Base-by-base conservation (phyloP, 257 asterid genomes). In the Craterostigma plantagineum region DNA sequence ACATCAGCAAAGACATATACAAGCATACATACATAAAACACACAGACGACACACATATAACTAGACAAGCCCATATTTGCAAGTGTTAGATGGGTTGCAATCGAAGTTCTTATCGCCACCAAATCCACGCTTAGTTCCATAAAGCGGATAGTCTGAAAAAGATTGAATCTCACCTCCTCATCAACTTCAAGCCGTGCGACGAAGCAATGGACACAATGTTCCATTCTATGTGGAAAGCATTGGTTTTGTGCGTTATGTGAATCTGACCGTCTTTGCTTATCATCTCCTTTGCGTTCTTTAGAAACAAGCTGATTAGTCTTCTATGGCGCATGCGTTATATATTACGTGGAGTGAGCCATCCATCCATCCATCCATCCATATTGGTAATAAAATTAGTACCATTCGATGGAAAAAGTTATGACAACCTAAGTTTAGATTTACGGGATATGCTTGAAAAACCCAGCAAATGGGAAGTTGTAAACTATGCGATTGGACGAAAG, bases 401-500 rank as follows among this genome's bases (percentile, higher is more conserved):
- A n/a, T n/a, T n/a, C n/a, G 51, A 14, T 14, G 13, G 18, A 0
- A 7, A 10, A 14, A 9, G 58, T 23, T 23, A 23, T 23, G 30
- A 23, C 42, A 1, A 56, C 71, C 57, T 30, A 1, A 59, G 56
- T 16, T 50, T 53, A 37, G 57, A 10, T 3, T 54, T 14, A 18
- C 56, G 66, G 2, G 71, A 8, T 30, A 16, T 16, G 2, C 11
- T 45, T 48, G 54, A 58, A 50, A 16, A 58, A 63, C 10, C 70
- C 70, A 11, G 70, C 70, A 15, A 18, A 58, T 4, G 86, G 86
- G 42, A 71, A 66, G 63, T 71, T 76, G 51, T 9, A 75, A 15
- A 75, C 15, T 9, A 71, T 71, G 0, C 81, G 75, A 35, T 71
- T 69, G 10, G 68, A 76, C 8, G 35, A 61, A 10, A 63, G 13